Evolutionary conservation across 805 yeast genomes (phyloP).

Genomic region (Saccharomycopsis olivae): DNA sequence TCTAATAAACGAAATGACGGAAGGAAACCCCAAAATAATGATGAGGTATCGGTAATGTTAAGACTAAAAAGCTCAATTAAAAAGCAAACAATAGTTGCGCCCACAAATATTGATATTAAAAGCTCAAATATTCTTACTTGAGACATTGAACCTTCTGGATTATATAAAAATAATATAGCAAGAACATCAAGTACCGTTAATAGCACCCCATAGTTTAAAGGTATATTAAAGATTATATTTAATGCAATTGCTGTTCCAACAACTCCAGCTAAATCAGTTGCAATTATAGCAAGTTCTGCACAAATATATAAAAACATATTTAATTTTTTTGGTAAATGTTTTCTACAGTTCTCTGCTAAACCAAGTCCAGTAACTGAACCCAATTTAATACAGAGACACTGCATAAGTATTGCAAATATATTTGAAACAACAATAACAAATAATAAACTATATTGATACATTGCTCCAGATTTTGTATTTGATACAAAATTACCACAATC

Average conservation of each 20-base stretch:
- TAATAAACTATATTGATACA: conserved; percentile 60
- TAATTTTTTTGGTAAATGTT: conserved; percentile 56
- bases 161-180: conserved; percentile 68
- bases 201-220: conserved; percentile 68
- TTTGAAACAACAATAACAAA: conserved; percentile 67
- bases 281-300: conserved; percentile 82
- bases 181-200: conserved; percentile 75
- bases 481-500: conserved; percentile 94
- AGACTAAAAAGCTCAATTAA: conserved; percentile 44
- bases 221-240: conserved; percentile 63
- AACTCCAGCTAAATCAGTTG: conserved; percentile 91
- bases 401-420: conserved; percentile 72
- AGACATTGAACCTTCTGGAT: conserved; percentile 61
- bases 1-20: conserved; percentile 36
- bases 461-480: conserved; percentile 81
- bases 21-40: conserved; percentile 21
- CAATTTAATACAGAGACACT: conserved; percentile 70
- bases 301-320: conserved; percentile 57
- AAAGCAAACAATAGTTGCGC: conserved; percentile 70
- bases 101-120: conserved; percentile 61
- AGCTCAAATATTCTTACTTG: conserved; percentile 68
- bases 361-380: conserved; percentile 89
- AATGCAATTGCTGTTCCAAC: conserved; percentile 87
- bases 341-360: conserved; percentile 73
- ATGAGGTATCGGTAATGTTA: conserved; percentile 40